These are phyloP conservation scores for Lachnellula willkommii DNA, from an alignment of 2,329 filamentous ascomycete species.

Conservation along the genomic window DNA sequence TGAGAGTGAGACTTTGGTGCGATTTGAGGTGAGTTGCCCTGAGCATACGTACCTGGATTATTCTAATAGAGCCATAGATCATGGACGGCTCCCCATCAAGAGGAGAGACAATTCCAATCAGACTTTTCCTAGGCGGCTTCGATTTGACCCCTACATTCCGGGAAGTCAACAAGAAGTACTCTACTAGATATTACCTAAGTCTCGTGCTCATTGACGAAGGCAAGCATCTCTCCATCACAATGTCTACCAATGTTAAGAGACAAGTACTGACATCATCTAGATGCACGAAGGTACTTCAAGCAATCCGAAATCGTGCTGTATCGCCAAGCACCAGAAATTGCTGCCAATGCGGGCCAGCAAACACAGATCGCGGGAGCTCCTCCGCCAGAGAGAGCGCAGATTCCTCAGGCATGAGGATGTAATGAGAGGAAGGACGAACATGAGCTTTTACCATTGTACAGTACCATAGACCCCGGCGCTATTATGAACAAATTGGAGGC, in stretches of 20 bases:
- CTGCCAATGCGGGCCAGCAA: constrained; percentile 31
- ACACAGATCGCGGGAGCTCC: constrained; percentile 32
- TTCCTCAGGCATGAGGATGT: constrained; percentile 12
- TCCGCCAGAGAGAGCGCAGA: constrained; percentile 26
- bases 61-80: constrained; percentile 40
- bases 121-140: constrained; percentile 94
- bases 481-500: constrained; percentile 1
- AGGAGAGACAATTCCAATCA: constrained; percentile 90
- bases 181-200: constrained; percentile 94
- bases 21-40: constrained; percentile 68
- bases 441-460: constrained; percentile 16
- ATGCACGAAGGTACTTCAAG: constrained; percentile 96
- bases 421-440: constrained; percentile 1
- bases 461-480: constrained; percentile 19
- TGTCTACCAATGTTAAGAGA: neutral
- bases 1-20: constrained; percentile 94
- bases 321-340: constrained; percentile 65
- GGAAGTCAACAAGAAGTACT: constrained; percentile 99
- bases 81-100: constrained; percentile 35
- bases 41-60: neutral
- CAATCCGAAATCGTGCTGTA: constrained; percentile 98
- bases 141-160: constrained; percentile 97
- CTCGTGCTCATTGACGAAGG: constrained; percentile 94
- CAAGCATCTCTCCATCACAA: constrained; percentile 32
- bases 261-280: constrained; percentile 40